Base-by-base conservation (phyloP, 306 rosid species). In the Rubus parviflorus region DNA sequence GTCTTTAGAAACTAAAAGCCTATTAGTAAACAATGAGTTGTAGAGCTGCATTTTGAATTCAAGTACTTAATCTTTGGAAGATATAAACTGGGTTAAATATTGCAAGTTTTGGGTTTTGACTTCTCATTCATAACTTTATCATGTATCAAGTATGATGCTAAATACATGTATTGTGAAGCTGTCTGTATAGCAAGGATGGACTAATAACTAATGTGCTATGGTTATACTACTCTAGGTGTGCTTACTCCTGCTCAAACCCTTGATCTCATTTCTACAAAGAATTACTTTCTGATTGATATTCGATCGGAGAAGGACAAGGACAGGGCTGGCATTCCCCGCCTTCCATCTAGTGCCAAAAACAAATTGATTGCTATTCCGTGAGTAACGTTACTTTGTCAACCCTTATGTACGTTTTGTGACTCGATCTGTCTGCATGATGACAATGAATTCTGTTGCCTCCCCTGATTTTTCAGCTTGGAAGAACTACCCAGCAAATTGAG, bases 181-280 rank as follows among this genome's bases (percentile, higher is more conserved):
- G 64, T 56, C 9, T 5, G 66, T 30, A 14, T 25, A 25, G 63
- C 37, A 45, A 57, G 7, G 40, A 61, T 52, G 77, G 64, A 52
- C 77, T 69, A 60, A 78, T 20, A 69, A 47, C 77, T 62, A 68
- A 79, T 17, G 14, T 30, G n/a, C 42, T 47, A 54, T 77, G 68
- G 35, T 60, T 74, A 19, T 81, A 47, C 74, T 23, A 76, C 67
- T 87, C 70, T 17, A 95, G 99, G 99, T 70, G 92, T 87, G 35
- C 89, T 95, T 38, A 88, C 91, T 8, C 89, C 99, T 76, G 94
- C 99, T 78, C 97, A 95, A 87, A 82, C 99, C 42, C 97, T 95
- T 57, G 97, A 95, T 85, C 78, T 90, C 74, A 19, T 95, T 72
- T 89, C 87, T 0, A 75, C 92, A 25, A 90, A 88, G 78, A 89